A percentile compares a stretch with the other conserved stretches of the same genome.
These are phyloP conservation scores for Apodospora peruviana DNA, from an alignment of 495 filamentous ascomycete genomes.

Conservation along the genomic window DNA sequence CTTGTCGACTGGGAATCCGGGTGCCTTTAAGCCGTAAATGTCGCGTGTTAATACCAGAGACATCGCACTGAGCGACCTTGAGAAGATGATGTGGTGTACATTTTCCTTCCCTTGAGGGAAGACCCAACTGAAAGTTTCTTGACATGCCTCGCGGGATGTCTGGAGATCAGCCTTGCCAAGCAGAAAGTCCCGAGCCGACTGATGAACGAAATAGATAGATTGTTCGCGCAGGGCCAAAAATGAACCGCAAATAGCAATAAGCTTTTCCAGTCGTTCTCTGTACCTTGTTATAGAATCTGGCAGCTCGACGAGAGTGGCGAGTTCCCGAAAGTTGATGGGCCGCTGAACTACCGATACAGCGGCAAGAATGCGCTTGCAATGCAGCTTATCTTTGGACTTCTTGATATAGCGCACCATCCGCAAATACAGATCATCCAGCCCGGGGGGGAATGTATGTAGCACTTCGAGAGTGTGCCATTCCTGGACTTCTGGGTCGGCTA, in stretches of 20 bases:
- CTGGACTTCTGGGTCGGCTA: not conserved
- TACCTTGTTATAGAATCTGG: no score
- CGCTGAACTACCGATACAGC: constrained; percentile 5
- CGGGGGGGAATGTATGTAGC: constrained; percentile 6
- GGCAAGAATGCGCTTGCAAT: constrained; percentile 14
- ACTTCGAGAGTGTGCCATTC: not conserved
- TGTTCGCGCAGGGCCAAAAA: constrained; percentile 14
- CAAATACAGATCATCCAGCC: constrained; percentile 13
- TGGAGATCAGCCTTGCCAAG: not conserved
- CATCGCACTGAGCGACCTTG: not conserved
- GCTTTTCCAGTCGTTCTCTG: not conserved
- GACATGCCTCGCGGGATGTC: not conserved
- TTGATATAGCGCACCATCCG: constrained; percentile 15
- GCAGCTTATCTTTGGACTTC: not conserved
- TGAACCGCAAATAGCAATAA: not conserved
- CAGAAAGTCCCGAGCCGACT: constrained; percentile 31
- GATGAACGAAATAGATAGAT: constrained; percentile 28
- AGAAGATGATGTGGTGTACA: not conserved
- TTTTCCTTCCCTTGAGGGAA: not conserved
- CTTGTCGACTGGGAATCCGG: constrained; percentile 9
- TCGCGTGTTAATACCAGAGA: not conserved
- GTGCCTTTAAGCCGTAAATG: not conserved
- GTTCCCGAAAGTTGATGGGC: constrained; percentile 14
- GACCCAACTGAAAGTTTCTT: not conserved
- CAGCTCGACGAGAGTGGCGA: constrained; percentile 9